Percentiles rank a stretch among this genome's conserved stretches.
Conservation (phyloP, 208 protist genomes). For the Acanthamoeba lenticulata region DNA sequence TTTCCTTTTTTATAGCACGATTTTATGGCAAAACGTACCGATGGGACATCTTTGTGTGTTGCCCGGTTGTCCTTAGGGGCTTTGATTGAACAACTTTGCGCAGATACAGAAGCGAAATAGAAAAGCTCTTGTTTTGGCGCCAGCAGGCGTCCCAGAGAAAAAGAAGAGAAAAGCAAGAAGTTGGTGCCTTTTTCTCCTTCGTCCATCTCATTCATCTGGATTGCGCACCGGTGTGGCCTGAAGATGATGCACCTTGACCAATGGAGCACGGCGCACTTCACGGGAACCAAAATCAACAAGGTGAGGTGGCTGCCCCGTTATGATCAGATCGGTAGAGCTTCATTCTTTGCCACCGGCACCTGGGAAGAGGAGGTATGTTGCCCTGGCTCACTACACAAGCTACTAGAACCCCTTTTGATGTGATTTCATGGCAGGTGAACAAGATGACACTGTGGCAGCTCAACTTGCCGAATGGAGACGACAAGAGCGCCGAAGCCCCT, state of each 20-base stretch:
- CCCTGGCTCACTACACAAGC: background rate
- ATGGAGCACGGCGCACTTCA: conserved; percentile 31
- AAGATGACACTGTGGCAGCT: conserved; percentile 19
- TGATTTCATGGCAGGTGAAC: background rate
- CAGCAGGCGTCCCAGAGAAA: no score
- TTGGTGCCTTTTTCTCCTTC: no score
- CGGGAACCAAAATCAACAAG: conserved; percentile 36
- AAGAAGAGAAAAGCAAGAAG: no score
- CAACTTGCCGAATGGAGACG: conserved; percentile 24
- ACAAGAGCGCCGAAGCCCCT: background rate
- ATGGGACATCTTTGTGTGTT: no score
- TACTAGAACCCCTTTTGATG: background rate
- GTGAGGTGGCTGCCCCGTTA: conserved; percentile 8
- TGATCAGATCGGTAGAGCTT: background rate
- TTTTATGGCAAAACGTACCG: no score
- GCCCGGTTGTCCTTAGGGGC: no score
- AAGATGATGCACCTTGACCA: background rate
- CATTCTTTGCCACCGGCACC: background rate
- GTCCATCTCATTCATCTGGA: no score
- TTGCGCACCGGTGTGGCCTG: background rate
- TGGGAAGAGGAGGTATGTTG: conserved; percentile 7
- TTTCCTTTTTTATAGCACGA: no score
- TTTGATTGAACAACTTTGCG: no score
- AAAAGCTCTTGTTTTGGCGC: no score
- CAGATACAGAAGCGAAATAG: no score